phyloP scores from a whole-genome alignment of 345 rosid genomes.

The Zanthoxylum bungeanum region DNA sequence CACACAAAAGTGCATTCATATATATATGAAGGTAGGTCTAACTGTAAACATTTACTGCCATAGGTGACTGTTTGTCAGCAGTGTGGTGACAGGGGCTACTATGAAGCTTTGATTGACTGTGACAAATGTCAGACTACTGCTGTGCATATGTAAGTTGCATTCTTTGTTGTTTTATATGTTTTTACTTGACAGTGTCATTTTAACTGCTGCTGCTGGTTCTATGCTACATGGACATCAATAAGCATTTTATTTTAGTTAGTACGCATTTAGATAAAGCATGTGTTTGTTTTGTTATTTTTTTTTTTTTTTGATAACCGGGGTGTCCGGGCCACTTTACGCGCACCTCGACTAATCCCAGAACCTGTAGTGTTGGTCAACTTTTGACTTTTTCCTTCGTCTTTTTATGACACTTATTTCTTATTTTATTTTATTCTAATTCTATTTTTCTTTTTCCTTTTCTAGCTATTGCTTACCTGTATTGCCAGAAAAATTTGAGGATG shows the following conservation, averaged over 20 bases:
- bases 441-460: slow-evolving; percentile 11
- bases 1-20: not conserved
- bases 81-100: slow-evolving; percentile 52
- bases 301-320: not conserved
- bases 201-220: not conserved
- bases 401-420: too few relatives aligned
- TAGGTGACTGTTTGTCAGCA: slow-evolving; percentile 47
- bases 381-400: not conserved
- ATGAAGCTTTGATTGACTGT: slow-evolving; percentile 43
- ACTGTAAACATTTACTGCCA: slow-evolving; percentile 14
- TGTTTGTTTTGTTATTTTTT: not conserved
- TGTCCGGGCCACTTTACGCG: too few relatives aligned
- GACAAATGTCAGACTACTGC: slow-evolving; percentile 35
- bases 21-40: not conserved
- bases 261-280: not conserved
- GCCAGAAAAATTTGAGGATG: slow-evolving; percentile 45
- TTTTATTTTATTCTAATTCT: not conserved
- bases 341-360: too few relatives aligned
- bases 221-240: not conserved
- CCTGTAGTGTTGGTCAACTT: not conserved
- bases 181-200: not conserved
- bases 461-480: slow-evolving; percentile 54
- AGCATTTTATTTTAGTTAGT: not conserved
- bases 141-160: slow-evolving; percentile 42
- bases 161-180: not conserved